phyloP scores from a whole-genome alignment of 2,329 filamentous ascomycete species.

The Dryadomyces quercivorus region DNA sequence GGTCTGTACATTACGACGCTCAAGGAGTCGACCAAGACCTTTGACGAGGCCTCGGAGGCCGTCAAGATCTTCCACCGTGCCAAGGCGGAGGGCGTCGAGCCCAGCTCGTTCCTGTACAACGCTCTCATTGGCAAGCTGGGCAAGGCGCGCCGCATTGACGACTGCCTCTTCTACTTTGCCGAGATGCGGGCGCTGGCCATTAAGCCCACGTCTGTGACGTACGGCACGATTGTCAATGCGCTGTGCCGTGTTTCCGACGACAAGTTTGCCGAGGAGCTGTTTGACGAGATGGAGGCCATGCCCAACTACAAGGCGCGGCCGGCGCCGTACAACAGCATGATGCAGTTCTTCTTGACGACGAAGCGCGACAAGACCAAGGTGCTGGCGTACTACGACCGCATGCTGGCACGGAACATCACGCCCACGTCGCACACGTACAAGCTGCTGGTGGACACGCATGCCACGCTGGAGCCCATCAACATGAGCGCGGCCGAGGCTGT shows the following conservation, averaged over 20 bases:
- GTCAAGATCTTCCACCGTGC: conserved; percentile 95
- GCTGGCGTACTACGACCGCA: conserved; percentile 85
- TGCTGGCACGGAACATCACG: conserved; percentile 75
- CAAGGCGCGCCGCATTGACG: conserved; percentile 93
- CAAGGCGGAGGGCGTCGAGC: conserved; percentile 85
- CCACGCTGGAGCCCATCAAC: conserved; percentile 81
- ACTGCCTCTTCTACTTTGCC: conserved; percentile 94
- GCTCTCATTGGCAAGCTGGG: conserved; percentile 96
- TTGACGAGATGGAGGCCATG: conserved; percentile 98
- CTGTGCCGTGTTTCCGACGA: conserved; percentile 95
- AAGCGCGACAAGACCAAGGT: conserved; percentile 95
- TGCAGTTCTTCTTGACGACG: conserved; percentile 97
- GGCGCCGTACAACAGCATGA: conserved; percentile 97
- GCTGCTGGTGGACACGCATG: conserved; percentile 88
- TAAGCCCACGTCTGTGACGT: conserved; percentile 92
- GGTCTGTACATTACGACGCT: conserved; percentile 98
- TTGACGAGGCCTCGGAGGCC: conserved; percentile 92
- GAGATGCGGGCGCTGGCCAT: conserved; percentile 93
- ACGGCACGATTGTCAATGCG: conserved; percentile 95
- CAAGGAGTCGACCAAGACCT: conserved; percentile 94
- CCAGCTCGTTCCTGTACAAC: conserved; percentile 95
- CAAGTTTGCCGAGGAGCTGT: conserved; percentile 93
- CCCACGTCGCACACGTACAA: conserved; percentile 97
- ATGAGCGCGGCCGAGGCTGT: conserved; percentile 80
- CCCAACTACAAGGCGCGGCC: conserved; percentile 97